Evolutionary conservation across 768 basidiomycete genomes (phyloP).

Genomic region (Coprinopsis sp.): DNA sequence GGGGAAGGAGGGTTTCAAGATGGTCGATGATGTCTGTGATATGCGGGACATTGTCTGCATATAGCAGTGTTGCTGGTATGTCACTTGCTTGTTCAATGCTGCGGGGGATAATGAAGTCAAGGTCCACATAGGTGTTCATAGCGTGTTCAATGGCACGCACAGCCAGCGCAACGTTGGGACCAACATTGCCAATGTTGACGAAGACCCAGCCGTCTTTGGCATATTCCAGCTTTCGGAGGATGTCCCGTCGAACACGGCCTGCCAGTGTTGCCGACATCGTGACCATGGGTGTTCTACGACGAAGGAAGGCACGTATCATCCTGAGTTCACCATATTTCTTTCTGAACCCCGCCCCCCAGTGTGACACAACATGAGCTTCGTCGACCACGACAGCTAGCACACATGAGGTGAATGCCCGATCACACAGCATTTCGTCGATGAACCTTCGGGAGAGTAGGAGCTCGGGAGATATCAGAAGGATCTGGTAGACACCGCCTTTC

Average conservation of each 20-base stretch:
- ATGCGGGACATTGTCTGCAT: conserved; percentile 23
- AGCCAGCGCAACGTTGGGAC: conserved; percentile 28
- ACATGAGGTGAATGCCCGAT: conserved; percentile 14
- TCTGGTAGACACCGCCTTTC: conserved; percentile 19
- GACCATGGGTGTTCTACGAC: conserved; percentile 23
- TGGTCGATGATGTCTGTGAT: conserved; percentile 23
- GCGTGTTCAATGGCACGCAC: conserved; percentile 30
- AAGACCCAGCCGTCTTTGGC: conserved; percentile 11
- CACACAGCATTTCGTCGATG: conserved; percentile 20
- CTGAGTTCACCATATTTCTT: conserved; percentile 27
- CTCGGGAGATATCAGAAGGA: conserved; percentile 32
- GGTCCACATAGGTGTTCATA: conserved; percentile 27
- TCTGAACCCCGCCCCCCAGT: conserved; percentile 32
- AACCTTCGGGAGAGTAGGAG: conserved; percentile 25
- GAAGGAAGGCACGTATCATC: conserved; percentile 25
- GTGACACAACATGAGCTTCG: conserved; percentile 33
- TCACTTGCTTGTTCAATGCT: conserved; percentile 7
- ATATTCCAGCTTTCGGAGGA: conserved; percentile 25
- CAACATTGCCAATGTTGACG: conserved; percentile 29
- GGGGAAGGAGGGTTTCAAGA: conserved; percentile 15
- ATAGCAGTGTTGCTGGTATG: conserved; percentile 25
- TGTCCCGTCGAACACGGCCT: conserved; percentile 19
- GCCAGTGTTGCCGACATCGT: conserved; percentile 33
- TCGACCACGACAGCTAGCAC: conserved; percentile 28
- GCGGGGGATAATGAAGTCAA: conserved; percentile 27